A percentile compares a stretch with the other conserved stretches of the same genome.
Conservation (phyloP, 2,329 filamentous ascomycete species). For the Claviceps sp. region DNA sequence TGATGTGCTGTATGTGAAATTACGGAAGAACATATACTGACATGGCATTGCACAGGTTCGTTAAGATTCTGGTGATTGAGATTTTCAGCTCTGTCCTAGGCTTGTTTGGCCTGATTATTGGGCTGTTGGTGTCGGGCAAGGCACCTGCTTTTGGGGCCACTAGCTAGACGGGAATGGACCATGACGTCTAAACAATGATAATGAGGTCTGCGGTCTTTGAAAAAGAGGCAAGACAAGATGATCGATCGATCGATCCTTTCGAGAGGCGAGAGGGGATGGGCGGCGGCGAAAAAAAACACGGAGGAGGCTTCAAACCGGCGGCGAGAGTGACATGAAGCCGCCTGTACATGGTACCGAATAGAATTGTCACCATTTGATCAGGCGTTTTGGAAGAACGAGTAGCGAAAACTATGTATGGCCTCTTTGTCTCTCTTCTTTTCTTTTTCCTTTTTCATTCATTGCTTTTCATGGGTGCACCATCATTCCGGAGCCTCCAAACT, state of each 20-base stretch:
- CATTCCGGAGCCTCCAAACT: constrained; percentile 17
- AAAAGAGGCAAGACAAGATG: background rate
- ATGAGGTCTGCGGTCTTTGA: background rate
- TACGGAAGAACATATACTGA: constrained; percentile 10
- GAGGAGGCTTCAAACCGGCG: background rate
- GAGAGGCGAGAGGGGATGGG: background rate
- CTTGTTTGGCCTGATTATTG: constrained; percentile 91
- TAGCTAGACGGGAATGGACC: background rate
- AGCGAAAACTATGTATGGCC: constrained; percentile 12
- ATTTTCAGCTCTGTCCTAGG: constrained; percentile 98
- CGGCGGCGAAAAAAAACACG: background rate
- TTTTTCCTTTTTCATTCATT: background rate
- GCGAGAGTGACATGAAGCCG: background rate
- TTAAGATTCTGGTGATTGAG: constrained; percentile 97
- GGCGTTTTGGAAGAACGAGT: constrained; percentile 28
- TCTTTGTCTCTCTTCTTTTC: background rate
- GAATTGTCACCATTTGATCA: constrained; percentile 19
- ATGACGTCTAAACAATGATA: background rate
- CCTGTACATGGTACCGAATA: constrained; percentile 21
- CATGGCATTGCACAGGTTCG: constrained; percentile 49
- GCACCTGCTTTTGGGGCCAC: constrained; percentile 31
- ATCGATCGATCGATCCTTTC: background rate
- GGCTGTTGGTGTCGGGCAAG: constrained; percentile 75
- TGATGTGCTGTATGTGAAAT: no score
- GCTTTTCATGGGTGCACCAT: constrained; percentile 19